These are phyloP conservation scores for Aureobasidium sp. DNA, from an alignment of 2,329 filamentous ascomycete species.

Conservation along the genomic window DNA sequence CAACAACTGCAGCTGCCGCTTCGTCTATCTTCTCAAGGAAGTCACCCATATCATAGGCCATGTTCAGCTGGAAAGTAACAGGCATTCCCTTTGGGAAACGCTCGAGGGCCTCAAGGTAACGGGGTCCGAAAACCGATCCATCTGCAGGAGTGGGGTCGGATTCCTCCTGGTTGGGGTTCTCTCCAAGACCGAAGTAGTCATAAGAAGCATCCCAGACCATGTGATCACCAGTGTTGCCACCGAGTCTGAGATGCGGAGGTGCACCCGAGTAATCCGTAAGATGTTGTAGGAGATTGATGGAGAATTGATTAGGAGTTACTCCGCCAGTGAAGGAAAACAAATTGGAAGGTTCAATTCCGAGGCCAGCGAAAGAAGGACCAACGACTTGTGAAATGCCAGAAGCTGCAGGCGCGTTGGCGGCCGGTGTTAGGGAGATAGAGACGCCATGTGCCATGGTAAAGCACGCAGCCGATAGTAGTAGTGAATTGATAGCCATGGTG, in stretches of 20 bases:
- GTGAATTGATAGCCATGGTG: conserved; percentile 10
- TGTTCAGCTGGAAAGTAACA: conserved; percentile 42
- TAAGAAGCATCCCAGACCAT: conserved; percentile 36
- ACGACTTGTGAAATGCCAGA: conserved; percentile 28
- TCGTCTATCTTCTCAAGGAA: conserved; percentile 35
- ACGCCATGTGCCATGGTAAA: conserved; percentile 14
- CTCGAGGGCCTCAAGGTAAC: conserved; percentile 38
- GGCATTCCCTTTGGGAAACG: conserved; percentile 42
- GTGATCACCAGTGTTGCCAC: conserved; percentile 45
- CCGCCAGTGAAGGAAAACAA: conserved; percentile 43
- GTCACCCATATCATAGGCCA: conserved; percentile 39
- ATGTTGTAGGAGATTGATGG: conserved; percentile 41
- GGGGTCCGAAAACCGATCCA: conserved; percentile 39
- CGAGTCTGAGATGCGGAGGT: conserved; percentile 41
- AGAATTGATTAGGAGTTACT: conserved; percentile 34
- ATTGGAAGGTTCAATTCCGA: conserved; percentile 46
- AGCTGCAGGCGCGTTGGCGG: conserved; percentile 21
- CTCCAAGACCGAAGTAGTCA: conserved; percentile 24
- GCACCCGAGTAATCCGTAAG: conserved; percentile 41
- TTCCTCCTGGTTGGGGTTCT: conserved; percentile 26
- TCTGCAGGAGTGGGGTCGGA: conserved; percentile 37
- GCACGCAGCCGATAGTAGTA: conserved; percentile 7
- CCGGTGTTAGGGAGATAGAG: conserved; percentile 24
- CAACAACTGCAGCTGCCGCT: conserved; percentile 32
- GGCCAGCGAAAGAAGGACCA: conserved; percentile 39